These are phyloP conservation scores for Solanum dulcamara DNA, from an alignment of 257 asterid genomes.

Conservation along the genomic window DNA sequence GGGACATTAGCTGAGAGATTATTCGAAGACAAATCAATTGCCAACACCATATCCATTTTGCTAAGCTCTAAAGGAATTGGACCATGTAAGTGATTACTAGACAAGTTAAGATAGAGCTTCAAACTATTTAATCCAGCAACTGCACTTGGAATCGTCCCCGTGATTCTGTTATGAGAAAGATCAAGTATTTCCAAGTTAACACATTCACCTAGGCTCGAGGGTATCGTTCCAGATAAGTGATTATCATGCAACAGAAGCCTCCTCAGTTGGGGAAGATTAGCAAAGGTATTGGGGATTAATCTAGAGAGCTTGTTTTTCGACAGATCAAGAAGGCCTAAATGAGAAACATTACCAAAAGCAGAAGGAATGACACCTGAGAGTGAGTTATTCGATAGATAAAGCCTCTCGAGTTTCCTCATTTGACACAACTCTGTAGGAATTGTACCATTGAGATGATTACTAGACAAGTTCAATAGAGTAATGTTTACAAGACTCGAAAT, in stretches of 20 bases:
- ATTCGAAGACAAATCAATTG: constrained; percentile 60
- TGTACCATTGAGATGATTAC: constrained; percentile 59
- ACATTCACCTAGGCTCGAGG: constrained; percentile 55
- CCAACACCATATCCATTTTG: constrained; percentile 73
- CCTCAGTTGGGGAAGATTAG: constrained; percentile 53
- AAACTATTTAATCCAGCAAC: constrained; percentile 60
- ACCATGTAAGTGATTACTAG: constrained; percentile 50
- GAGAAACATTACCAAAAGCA: constrained; percentile 42
- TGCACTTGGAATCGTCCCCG: constrained; percentile 56
- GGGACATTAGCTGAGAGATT: constrained; percentile 46
- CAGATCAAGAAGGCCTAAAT: constrained; percentile 70
- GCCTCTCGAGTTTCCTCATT: constrained; percentile 49
- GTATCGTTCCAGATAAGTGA: constrained; percentile 49
- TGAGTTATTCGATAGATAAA: constrained; percentile 44
- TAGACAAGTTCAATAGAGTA: constrained; percentile 57
- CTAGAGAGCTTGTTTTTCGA: constrained; percentile 69
- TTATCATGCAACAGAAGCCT: constrained; percentile 42
- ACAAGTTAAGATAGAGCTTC: constrained; percentile 59
- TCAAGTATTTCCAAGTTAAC: constrained; percentile 62
- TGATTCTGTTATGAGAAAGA: constrained; percentile 46
- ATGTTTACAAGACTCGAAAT: constrained; percentile 49
- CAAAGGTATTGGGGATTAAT: constrained; percentile 49
- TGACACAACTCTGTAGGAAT: constrained; percentile 46
- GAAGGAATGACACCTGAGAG: constrained; percentile 53
- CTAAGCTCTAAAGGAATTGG: constrained; percentile 57